Conservation (phyloP, 1,284 basidiomycete genomes). For the Tremellales sp. region DNA sequence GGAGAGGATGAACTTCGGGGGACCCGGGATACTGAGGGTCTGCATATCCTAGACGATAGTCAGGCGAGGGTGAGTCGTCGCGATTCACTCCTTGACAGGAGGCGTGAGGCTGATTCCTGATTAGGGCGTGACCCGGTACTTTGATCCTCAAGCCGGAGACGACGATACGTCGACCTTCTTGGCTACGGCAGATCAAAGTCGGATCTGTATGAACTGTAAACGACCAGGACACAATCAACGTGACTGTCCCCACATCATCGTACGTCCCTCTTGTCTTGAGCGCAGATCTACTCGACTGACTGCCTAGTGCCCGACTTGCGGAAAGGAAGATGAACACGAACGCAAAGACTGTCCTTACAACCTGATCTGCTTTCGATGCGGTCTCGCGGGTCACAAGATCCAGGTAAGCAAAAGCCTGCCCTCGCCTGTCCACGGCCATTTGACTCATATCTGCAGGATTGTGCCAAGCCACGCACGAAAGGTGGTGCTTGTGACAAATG, state of each 20-base stretch:
- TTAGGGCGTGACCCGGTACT: conserved; percentile 39
- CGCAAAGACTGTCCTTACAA: conserved; percentile 78
- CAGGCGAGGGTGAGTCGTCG: conserved; percentile 28
- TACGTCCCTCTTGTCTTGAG: conserved; percentile 13
- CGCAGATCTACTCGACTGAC: conserved; percentile 1
- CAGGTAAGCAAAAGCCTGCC: conserved; percentile 50
- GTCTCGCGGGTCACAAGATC: conserved; percentile 79
- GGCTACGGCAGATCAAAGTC: conserved; percentile 36
- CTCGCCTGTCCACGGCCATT: background rate
- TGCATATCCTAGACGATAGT: conserved; percentile 37
- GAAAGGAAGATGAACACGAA: conserved; percentile 75
- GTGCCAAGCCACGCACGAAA: conserved; percentile 60
- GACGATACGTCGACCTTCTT: conserved; percentile 24
- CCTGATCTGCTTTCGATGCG: conserved; percentile 79
- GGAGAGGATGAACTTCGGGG: conserved; percentile 7
- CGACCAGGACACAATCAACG: conserved; percentile 32
- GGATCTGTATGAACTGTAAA: conserved; percentile 42
- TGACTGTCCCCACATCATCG: conserved; percentile 38
- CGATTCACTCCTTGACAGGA: background rate
- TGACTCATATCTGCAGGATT: conserved; percentile 54
- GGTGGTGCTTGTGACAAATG: conserved; percentile 66
- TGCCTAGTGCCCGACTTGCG: conserved; percentile 81
- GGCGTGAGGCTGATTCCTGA: conserved; percentile 1
- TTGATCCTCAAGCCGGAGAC: conserved; percentile 28
- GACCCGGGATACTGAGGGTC: conserved; percentile 22